Evolutionary conservation across 768 basidiomycete species (phyloP).

Genomic region (Termitomyces sp.): DNA sequence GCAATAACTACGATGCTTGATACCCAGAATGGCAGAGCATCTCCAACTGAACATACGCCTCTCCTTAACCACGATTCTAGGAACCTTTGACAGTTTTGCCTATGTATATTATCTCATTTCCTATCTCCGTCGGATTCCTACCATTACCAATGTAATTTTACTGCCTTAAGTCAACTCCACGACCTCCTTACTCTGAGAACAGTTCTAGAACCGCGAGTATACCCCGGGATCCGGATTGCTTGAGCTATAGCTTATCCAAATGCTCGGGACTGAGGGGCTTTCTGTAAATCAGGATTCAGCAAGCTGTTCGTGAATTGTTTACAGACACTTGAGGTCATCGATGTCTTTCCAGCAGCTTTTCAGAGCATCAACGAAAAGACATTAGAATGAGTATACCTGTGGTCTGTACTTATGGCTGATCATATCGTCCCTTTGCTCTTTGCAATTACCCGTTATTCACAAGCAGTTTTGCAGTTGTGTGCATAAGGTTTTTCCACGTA

Average conservation of each 20-base stretch:
- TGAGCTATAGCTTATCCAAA: neutral
- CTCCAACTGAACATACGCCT: conserved; percentile 34
- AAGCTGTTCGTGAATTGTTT: no score
- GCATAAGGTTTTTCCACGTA: no score
- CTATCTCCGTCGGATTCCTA: conserved; percentile 10
- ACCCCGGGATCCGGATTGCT: neutral
- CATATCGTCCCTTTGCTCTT: neutral
- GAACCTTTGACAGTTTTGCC: neutral
- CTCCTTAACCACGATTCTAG: conserved; percentile 22
- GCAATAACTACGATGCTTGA: conserved; percentile 2
- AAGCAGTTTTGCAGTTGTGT: no score
- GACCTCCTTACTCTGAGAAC: neutral
- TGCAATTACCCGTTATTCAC: no score
- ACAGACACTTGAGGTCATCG: neutral
- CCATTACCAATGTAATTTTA: conserved; percentile 15
- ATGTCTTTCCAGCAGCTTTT: no score
- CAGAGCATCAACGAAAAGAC: neutral
- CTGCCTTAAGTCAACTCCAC: neutral
- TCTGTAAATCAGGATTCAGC: neutral
- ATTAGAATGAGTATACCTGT: neutral
- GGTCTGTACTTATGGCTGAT: neutral
- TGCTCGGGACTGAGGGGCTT: neutral
- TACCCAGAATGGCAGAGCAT: conserved; percentile 9
- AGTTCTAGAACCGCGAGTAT: no score
- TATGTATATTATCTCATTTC: conserved; percentile 5